A percentile compares a stretch with the other conserved stretches of the same genome.
phyloP scores from a whole-genome alignment of 176 grass and related monocot genomes.

The Melocanna baccifera region DNA sequence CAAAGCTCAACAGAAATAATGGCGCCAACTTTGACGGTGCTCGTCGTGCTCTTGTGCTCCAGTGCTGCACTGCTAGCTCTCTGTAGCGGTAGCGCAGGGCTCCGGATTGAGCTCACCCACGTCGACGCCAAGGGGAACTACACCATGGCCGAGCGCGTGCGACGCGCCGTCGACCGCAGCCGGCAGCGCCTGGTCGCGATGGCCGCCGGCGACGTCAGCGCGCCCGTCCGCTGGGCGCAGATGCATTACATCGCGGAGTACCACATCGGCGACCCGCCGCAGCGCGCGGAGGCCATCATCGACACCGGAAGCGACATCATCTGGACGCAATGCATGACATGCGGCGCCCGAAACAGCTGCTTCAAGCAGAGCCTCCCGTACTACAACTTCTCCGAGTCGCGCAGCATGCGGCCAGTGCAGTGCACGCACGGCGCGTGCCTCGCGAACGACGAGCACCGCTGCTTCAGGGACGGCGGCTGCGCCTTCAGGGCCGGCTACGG shows the following conservation, averaged over 20 bases:
- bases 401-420: neutral
- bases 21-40: neutral
- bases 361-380: constrained; percentile 10
- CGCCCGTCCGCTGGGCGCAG: neutral
- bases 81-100: neutral
- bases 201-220: neutral
- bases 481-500: neutral
- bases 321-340: neutral
- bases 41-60: neutral
- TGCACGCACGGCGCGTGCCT: neutral
- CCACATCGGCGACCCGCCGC: constrained; percentile 1
- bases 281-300: constrained; percentile 1
- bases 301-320: neutral
- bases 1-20: neutral
- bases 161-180: constrained; percentile 5
- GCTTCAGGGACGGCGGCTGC: neutral
- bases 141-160: constrained; percentile 29
- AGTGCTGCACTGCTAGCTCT: neutral
- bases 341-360: neutral
- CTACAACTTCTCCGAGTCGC: neutral
- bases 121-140: constrained; percentile 16
- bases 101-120: constrained; percentile 23
- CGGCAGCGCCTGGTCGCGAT: neutral
- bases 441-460: neutral
- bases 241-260: constrained; percentile 3